These are phyloP conservation scores for Nectriaceae sp. DNA, from an alignment of 2,329 filamentous ascomycete species.

Conservation along the genomic window DNA sequence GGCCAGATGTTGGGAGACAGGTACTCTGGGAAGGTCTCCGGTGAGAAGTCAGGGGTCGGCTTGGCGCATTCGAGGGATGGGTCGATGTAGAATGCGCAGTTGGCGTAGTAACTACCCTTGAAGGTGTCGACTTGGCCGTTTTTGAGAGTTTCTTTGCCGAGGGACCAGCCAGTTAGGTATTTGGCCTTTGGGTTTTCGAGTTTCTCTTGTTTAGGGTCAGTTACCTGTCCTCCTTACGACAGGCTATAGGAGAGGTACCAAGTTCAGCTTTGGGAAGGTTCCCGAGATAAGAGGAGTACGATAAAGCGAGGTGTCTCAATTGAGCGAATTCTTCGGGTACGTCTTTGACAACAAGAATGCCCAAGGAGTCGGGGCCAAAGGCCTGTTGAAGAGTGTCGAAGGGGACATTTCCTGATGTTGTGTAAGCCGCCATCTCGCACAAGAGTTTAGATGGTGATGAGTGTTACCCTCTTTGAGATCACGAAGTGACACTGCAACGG, in stretches of 20 bases:
- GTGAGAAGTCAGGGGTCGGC: slow-evolving; percentile 59
- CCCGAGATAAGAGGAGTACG: slow-evolving; percentile 86
- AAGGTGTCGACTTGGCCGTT: slow-evolving; percentile 77
- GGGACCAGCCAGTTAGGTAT: slow-evolving; percentile 75
- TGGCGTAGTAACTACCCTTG: slow-evolving; percentile 84
- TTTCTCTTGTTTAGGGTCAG: slow-evolving; percentile 39
- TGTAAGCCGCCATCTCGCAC: no score
- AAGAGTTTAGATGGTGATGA: slow-evolving; percentile 4
- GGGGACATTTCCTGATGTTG: slow-evolving; percentile 59
- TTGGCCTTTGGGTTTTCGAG: slow-evolving; percentile 63
- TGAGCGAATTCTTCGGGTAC: slow-evolving; percentile 71
- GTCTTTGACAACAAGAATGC: slow-evolving; percentile 91
- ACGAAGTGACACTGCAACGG: slow-evolving; percentile 62
- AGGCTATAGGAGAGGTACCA: slow-evolving; percentile 47
- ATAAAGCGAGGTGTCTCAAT: slow-evolving; percentile 75
- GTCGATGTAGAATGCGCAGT: slow-evolving; percentile 77
- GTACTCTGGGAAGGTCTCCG: slow-evolving; percentile 79
- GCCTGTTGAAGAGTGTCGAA: slow-evolving; percentile 73
- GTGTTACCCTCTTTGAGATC: slow-evolving; percentile 58
- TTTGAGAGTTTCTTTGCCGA: slow-evolving; percentile 79
- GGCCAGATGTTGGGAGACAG: slow-evolving; percentile 92
- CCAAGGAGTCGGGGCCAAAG: slow-evolving; percentile 87
- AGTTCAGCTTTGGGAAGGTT: slow-evolving; percentile 74
- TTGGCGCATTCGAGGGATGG: slow-evolving; percentile 60
- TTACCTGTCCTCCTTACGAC: background rate